phyloP scores from a whole-genome alignment of 192 early-diverging fungal species.

The Spizellomyces sp. region DNA sequence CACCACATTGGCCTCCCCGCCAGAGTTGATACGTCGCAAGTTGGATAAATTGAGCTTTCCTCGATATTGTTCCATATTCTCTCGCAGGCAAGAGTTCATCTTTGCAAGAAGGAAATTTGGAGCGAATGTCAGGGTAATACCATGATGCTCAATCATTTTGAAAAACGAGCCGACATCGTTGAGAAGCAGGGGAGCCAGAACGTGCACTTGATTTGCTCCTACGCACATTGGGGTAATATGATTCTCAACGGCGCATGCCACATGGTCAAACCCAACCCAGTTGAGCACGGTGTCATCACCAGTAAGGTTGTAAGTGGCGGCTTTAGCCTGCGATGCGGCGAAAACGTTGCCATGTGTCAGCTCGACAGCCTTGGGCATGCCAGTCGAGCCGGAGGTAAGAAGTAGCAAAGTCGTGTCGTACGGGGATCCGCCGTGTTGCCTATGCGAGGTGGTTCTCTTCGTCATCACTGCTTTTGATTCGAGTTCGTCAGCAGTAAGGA shows the following conservation, averaged over 20 bases:
- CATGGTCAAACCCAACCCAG: conserved; percentile 3
- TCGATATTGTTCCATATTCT: background rate
- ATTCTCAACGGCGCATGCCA: conserved; percentile 9
- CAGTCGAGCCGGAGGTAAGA: conserved; percentile 10
- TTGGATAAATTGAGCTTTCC: background rate
- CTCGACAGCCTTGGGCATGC: background rate
- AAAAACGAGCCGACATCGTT: background rate
- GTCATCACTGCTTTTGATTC: too few species aligned
- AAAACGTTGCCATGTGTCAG: background rate
- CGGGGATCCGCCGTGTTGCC: too few species aligned
- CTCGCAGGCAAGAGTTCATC: background rate
- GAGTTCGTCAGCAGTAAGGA: too few species aligned
- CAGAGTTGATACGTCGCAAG: conserved; percentile 4
- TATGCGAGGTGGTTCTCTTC: background rate
- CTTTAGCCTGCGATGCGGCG: background rate
- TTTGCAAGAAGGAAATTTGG: conserved; percentile 7
- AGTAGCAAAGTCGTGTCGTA: background rate
- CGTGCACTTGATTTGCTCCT: conserved; percentile 7
- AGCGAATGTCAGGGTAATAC: background rate
- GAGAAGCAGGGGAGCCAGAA: background rate
- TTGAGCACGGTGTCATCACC: background rate
- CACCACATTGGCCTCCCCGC: conserved; percentile 4
- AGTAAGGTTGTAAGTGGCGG: background rate
- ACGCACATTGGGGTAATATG: conserved; percentile 1
- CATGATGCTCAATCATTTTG: background rate